phyloP scores from a whole-genome alignment of 345 rosid species.

The Citrus reticulata region DNA sequence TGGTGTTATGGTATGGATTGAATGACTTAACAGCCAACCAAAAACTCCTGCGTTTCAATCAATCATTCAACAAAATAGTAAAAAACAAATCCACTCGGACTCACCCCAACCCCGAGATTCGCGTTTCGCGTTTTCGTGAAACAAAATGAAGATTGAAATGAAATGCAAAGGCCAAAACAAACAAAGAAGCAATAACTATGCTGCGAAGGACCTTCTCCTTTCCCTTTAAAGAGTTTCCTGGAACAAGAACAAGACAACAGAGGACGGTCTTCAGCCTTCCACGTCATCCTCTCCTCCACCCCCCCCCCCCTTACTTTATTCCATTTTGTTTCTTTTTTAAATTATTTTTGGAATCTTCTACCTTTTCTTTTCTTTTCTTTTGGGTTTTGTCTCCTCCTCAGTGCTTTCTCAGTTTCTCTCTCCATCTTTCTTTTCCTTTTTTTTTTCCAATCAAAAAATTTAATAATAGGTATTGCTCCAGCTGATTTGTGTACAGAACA shows the following conservation, averaged over 20 bases:
- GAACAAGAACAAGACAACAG: not conserved
- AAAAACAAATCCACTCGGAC: not conserved
- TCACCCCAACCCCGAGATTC: not conserved
- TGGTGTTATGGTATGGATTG: too few species aligned
- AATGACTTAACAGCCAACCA: not conserved
- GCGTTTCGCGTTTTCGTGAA: not conserved
- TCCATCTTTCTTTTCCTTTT: too few species aligned
- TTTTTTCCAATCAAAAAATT: too few species aligned
- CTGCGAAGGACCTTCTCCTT: not conserved
- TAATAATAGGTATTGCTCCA: too few species aligned
- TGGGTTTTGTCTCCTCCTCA: too few species aligned
- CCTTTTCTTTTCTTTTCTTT: not conserved
- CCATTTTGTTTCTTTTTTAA: not conserved
- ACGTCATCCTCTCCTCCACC: not conserved
- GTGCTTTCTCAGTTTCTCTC: too few species aligned
- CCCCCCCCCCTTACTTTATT: too few species aligned
- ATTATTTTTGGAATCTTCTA: not conserved
- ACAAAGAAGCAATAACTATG: not conserved
- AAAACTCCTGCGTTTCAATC: not conserved
- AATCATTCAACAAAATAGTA: not conserved
- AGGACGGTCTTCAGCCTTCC: constrained; percentile 6
- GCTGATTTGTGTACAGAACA: too few species aligned
- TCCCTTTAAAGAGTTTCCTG: not conserved
- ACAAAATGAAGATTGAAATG: not conserved
- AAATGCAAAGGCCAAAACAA: not conserved